Evolutionary conservation across 2,329 filamentous ascomycete genomes (phyloP), one percentile per base, ranked within the genome.

Genomic region (Peltaster fructicola): DNA sequence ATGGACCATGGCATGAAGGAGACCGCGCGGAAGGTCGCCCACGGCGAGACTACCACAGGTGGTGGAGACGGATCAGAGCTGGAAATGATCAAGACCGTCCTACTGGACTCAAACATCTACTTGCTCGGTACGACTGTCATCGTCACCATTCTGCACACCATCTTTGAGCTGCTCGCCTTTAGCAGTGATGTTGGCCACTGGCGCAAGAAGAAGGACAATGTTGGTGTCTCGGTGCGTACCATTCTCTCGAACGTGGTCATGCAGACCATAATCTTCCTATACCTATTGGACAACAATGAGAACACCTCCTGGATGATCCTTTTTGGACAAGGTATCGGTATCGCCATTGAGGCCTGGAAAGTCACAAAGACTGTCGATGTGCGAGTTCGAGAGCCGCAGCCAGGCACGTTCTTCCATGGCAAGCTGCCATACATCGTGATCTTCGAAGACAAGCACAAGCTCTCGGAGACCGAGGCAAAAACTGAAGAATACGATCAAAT

Each of bases 261-360:
- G 88, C 88, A 98, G 53, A 53, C 65, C 5, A 65, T 95, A 45
- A 93, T 98, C 52, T 90, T 98, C 65, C 64, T 98, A 22, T 98
- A 98, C 54, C 67, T 98, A 15, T 59, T 98, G 42, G 88, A 98
- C 57, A 95, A 98, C 59, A 90, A 82, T 37, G 82, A 93, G 30
- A 90, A 88, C 50, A 98, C 88, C 1, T 91, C 78, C 36, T 98
- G 85, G 85, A 95, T 98, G 82, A 95, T 98, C 40, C 61, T 98
- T 11, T 82, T 84, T 24, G 77, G 80, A 7, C 88, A 98, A 56
- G 88, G 76, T 11, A 71, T 91, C 33, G 82, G 84, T 24, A 78
- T 80, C 28, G 51, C 73, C 2, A 63, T 80, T 23, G 74, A 80
- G 51, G 71, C 72, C 20, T 98, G 88, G 88, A 98, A 98, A 54